These are phyloP conservation scores for Daldinia childiae DNA, from an alignment of 495 filamentous ascomycete genomes.

Conservation along the genomic window DNA sequence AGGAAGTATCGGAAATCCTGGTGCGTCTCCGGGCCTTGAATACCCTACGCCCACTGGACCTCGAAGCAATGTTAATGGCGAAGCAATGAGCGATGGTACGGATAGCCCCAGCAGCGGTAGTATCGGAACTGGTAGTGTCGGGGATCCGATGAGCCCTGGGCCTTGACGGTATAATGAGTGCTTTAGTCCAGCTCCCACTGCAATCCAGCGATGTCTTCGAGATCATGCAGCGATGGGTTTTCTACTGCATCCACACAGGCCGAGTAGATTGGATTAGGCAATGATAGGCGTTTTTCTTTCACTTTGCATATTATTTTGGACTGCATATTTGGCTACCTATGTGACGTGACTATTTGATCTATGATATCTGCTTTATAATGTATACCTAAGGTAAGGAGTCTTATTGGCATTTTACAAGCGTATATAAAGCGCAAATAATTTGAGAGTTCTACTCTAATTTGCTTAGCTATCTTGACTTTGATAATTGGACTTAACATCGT, in stretches of 20 bases:
- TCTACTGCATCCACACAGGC: constrained; percentile 16
- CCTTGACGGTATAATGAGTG: constrained; percentile 21
- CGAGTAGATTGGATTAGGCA: constrained; percentile 40
- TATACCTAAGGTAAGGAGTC: neutral
- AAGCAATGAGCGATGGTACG: constrained; percentile 34
- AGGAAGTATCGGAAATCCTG: constrained; percentile 22
- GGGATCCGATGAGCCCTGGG: constrained; percentile 44
- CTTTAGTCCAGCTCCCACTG: constrained; percentile 7
- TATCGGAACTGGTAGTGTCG: constrained; percentile 37
- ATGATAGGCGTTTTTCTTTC: constrained; percentile 36
- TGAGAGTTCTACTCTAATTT: neutral
- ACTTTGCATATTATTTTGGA: neutral
- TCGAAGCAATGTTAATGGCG: constrained; percentile 19
- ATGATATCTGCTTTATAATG: neutral
- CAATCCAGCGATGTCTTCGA: constrained; percentile 18
- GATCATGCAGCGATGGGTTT: constrained; percentile 19
- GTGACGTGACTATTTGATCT: constrained; percentile 18
- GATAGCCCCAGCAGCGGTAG: constrained; percentile 41
- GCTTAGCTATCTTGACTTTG: neutral
- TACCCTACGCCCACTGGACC: constrained; percentile 35
- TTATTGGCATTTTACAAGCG: neutral
- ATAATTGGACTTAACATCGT: neutral
- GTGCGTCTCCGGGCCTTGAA: constrained; percentile 36
- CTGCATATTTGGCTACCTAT: constrained; percentile 2
- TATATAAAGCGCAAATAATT: neutral